Evolutionary conservation across 1,139 yeast species (phyloP).

Genomic region (Magnusiomyces suaveolens): DNA sequence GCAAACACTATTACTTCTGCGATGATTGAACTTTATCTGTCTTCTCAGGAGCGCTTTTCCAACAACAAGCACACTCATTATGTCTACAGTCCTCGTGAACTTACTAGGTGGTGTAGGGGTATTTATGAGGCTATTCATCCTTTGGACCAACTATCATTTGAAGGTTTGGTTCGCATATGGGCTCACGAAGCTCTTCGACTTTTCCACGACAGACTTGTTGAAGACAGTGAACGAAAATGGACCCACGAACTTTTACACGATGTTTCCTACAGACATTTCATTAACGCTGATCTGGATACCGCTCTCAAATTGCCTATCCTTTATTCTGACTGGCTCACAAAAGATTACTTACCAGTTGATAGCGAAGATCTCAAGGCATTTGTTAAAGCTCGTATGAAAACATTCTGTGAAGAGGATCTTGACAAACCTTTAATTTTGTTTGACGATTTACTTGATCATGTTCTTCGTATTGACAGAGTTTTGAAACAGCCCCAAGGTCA

Average conservation of each 20-base stretch:
- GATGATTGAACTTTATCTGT: constrained; percentile 54
- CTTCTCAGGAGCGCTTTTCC: constrained; percentile 38
- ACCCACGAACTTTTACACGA: constrained; percentile 39
- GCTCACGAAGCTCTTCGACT: constrained; percentile 73
- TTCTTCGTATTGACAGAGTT: constrained; percentile 72
- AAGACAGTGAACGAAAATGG: constrained; percentile 43
- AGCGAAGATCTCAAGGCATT: constrained; percentile 44
- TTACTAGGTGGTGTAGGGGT: constrained; percentile 85
- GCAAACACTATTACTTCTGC: constrained; percentile 48
- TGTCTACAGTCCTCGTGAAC: constrained; percentile 80
- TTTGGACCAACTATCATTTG: constrained; percentile 33
- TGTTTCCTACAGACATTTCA: constrained; percentile 39
- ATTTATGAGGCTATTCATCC: constrained; percentile 47
- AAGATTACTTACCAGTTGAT: constrained; percentile 50
- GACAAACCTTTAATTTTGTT: constrained; percentile 55
- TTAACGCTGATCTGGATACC: constrained; percentile 35
- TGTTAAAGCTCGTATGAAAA: constrained; percentile 53
- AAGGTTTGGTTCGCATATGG: constrained; percentile 56
- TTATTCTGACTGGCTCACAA: constrained; percentile 67
- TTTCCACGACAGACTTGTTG: constrained; percentile 62
- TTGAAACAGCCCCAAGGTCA: constrained; percentile 85
- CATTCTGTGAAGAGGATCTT: constrained; percentile 62
- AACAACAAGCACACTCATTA: constrained; percentile 42
- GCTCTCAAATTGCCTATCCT: constrained; percentile 45
- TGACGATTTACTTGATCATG: constrained; percentile 66